A percentile compares a stretch with the other conserved stretches of the same genome.
phyloP scores from a whole-genome alignment of 768 basidiomycete genomes.

The Collybia nuda region DNA sequence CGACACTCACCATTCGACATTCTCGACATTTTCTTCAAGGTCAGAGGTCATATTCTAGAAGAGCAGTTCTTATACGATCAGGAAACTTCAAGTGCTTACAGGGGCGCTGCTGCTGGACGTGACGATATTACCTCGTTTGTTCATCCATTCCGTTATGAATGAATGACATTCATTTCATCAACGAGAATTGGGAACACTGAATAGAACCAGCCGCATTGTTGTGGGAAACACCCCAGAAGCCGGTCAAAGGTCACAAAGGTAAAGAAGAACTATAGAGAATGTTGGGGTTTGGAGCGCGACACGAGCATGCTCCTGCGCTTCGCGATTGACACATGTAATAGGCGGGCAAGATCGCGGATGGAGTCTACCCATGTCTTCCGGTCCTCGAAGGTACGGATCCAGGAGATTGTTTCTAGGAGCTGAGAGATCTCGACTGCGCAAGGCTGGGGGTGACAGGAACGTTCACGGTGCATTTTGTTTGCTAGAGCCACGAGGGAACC shows the following conservation, averaged over 20 bases:
- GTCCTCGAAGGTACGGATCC: too few species aligned
- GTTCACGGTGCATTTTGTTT: neutral
- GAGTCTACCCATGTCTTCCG: neutral
- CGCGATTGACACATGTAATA: neutral
- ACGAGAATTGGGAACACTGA: conserved; percentile 2
- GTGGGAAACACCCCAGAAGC: conserved; percentile 1
- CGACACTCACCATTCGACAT: neutral
- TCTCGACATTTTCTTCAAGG: neutral
- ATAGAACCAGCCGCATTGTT: conserved; percentile 5
- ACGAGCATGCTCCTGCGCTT: neutral
- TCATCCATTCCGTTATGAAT: conserved; percentile 17
- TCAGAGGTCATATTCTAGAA: conserved; percentile 4
- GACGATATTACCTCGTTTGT: conserved; percentile 8
- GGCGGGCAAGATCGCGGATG: neutral
- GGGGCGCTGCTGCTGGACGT: conserved; percentile 6
- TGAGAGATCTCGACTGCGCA: too few species aligned
- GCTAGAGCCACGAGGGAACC: conserved; percentile 4
- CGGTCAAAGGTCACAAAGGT: conserved; percentile 1
- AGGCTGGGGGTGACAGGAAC: too few species aligned
- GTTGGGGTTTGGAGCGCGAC: neutral
- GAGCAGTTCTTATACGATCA: conserved; percentile 12
- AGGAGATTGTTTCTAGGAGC: too few species aligned
- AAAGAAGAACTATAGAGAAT: neutral
- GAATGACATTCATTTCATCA: conserved; percentile 15
- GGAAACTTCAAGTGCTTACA: neutral